Evolutionary conservation across 2,329 filamentous ascomycete genomes (phyloP).

Genomic region (Aspergillus unguis): DNA sequence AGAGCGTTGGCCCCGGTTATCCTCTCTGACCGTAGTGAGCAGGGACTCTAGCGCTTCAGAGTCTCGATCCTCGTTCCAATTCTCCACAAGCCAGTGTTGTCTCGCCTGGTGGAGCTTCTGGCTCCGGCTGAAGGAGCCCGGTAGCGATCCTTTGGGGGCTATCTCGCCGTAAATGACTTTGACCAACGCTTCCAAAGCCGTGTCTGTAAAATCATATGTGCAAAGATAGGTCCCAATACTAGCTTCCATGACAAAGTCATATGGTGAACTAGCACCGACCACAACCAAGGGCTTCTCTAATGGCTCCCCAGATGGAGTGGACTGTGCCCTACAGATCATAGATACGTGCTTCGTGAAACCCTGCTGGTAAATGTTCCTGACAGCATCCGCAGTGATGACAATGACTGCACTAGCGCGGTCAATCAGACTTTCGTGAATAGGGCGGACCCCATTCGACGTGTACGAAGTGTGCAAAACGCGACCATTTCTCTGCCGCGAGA

Average conservation of each 20-base stretch:
- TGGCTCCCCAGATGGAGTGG: slow-evolving; percentile 36
- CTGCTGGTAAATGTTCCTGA: slow-evolving; percentile 87
- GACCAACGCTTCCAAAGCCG: slow-evolving; percentile 78
- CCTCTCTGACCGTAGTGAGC: slow-evolving; percentile 66
- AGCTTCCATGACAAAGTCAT: slow-evolving; percentile 92
- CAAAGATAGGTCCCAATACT: slow-evolving; percentile 89
- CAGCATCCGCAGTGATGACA: slow-evolving; percentile 88
- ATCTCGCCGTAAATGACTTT: slow-evolving; percentile 78
- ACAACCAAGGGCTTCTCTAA: slow-evolving; percentile 81
- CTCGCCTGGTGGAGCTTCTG: slow-evolving; percentile 84
- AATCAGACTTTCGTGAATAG: slow-evolving; percentile 90
- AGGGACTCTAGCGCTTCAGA: slow-evolving; percentile 69
- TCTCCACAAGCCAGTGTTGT: slow-evolving; percentile 92
- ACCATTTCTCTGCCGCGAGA: slow-evolving; percentile 82
- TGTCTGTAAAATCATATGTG: slow-evolving; percentile 95
- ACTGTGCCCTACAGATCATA: slow-evolving; percentile 70
- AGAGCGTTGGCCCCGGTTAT: slow-evolving; percentile 60
- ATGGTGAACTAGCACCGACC: slow-evolving; percentile 89
- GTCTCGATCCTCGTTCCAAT: slow-evolving; percentile 78
- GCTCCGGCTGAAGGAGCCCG: slow-evolving; percentile 77
- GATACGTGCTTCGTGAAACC: slow-evolving; percentile 95
- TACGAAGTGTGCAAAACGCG: slow-evolving; percentile 92
- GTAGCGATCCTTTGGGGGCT: slow-evolving; percentile 53
- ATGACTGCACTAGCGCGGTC: slow-evolving; percentile 84
- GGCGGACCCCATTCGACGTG: slow-evolving; percentile 85